A percentile compares a stretch with the other conserved stretches of the same genome.
Evolutionary conservation across 1,284 basidiomycete species (phyloP).

Genomic region (Boletus smithii): DNA sequence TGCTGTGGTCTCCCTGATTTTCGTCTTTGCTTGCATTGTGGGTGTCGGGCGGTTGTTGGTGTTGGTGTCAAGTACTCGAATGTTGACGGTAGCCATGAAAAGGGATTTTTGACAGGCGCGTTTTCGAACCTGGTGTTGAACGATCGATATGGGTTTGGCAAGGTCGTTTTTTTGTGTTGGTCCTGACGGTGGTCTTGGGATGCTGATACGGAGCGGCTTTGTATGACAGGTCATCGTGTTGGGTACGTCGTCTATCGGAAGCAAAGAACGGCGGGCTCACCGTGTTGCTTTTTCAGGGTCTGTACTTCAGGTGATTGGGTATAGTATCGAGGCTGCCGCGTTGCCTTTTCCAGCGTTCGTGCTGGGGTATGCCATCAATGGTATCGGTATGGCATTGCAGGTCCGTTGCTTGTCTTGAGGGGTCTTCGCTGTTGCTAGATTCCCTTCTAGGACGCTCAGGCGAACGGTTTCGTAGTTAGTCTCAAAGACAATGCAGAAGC

Average conservation of each 20-base stretch:
- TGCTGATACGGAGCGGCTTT: slow-evolving; percentile 2
- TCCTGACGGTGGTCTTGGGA: neutral
- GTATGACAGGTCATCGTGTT: slow-evolving; percentile 25
- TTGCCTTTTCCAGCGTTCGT: slow-evolving; percentile 64
- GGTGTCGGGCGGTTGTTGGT: slow-evolving; percentile 6
- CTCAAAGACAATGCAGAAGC: slow-evolving; percentile 28
- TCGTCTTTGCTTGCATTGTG: slow-evolving; percentile 33
- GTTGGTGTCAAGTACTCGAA: neutral
- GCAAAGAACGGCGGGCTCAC: neutral
- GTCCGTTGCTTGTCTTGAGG: slow-evolving; percentile 14
- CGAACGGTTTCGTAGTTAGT: slow-evolving; percentile 33
- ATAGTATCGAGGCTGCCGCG: slow-evolving; percentile 53
- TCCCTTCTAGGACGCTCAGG: slow-evolving; percentile 27
- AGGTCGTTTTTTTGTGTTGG: slow-evolving; percentile 18
- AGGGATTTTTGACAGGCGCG: slow-evolving; percentile 34
- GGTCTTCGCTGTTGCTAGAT: neutral
- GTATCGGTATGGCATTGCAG: slow-evolving; percentile 54
- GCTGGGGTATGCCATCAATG: slow-evolving; percentile 55
- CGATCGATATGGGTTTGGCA: slow-evolving; percentile 32
- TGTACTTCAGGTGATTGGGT: slow-evolving; percentile 41
- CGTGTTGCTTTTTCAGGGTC: slow-evolving; percentile 29
- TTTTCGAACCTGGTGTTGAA: slow-evolving; percentile 31
- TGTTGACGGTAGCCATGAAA: slow-evolving; percentile 7
- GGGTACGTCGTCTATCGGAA: slow-evolving; percentile 18
- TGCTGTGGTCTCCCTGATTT: slow-evolving; percentile 32